Evolutionary conservation across 1,284 basidiomycete species (phyloP).

Genomic region (Trametes hirsuta): DNA sequence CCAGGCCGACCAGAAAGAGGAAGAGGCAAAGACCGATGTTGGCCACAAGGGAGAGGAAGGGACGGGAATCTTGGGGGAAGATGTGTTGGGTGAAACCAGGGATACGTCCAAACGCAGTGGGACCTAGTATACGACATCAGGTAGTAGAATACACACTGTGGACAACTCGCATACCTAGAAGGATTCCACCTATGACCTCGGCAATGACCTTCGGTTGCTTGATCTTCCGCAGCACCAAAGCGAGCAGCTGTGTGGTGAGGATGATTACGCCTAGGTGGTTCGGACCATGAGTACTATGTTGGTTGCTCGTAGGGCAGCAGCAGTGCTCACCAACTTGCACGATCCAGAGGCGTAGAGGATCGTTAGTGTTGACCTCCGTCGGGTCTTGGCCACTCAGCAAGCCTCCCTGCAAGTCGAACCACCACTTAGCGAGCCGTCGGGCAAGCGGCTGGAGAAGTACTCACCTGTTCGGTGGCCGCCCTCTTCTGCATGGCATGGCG

Average conservation of each 20-base stretch:
- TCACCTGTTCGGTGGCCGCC: slow-evolving; percentile 34
- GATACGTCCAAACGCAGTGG: slow-evolving; percentile 77
- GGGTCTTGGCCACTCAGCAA: slow-evolving; percentile 76
- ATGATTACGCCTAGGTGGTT: slow-evolving; percentile 71
- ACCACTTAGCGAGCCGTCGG: not conserved
- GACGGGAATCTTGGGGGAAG: slow-evolving; percentile 73
- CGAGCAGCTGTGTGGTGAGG: slow-evolving; percentile 77
- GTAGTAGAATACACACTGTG: not conserved
- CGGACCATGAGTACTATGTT: not conserved
- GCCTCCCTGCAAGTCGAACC: slow-evolving; percentile 54
- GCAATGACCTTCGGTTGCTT: slow-evolving; percentile 88
- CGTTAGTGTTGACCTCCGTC: slow-evolving; percentile 57
- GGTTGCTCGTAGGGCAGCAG: not conserved
- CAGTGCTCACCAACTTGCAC: slow-evolving; percentile 77
- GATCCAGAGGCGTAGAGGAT: slow-evolving; percentile 89
- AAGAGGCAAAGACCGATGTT: slow-evolving; percentile 94
- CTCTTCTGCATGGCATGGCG: slow-evolving; percentile 25
- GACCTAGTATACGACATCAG: slow-evolving; percentile 45
- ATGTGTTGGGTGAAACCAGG: slow-evolving; percentile 83
- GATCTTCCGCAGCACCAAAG: slow-evolving; percentile 70
- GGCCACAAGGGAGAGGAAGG: slow-evolving; percentile 88
- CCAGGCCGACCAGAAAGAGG: slow-evolving; percentile 89
- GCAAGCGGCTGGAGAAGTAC: not conserved
- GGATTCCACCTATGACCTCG: slow-evolving; percentile 87
- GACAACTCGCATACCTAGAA: slow-evolving; percentile 58